Percentiles rank a stretch among this genome's conserved stretches.
These are phyloP conservation scores for Penicillium crustosum DNA, from an alignment of 2,329 filamentous ascomycete genomes.

Conservation along the genomic window DNA sequence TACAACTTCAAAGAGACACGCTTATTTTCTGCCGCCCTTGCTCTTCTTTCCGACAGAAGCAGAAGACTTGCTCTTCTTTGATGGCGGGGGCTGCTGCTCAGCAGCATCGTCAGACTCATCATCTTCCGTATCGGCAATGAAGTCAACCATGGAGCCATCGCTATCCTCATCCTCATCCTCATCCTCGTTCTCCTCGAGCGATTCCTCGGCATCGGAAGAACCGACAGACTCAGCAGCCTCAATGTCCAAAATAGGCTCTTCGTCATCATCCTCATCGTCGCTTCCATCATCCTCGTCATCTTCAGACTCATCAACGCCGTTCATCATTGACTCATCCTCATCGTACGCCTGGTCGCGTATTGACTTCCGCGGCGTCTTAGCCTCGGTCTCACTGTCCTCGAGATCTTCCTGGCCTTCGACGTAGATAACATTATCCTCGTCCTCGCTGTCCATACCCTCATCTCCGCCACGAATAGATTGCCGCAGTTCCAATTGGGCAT, in stretches of 20 bases:
- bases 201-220: constrained; percentile 48
- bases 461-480: constrained; percentile 61
- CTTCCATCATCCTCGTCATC: constrained; percentile 53
- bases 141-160: constrained; percentile 49
- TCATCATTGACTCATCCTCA: constrained; percentile 45
- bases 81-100: constrained; percentile 28
- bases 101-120: constrained; percentile 37
- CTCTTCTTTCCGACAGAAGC: constrained; percentile 30
- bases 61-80: constrained; percentile 39
- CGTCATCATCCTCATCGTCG: constrained; percentile 55
- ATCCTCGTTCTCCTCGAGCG: constrained; percentile 61
- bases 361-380: constrained; percentile 36
- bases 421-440: constrained; percentile 76
- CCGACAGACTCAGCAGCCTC: constrained; percentile 46
- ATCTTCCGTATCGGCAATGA: constrained; percentile 50
- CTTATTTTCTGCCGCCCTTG: constrained; percentile 37
- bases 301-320: constrained; percentile 46
- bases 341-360: constrained; percentile 42
- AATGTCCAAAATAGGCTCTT: constrained; percentile 45
- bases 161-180: constrained; percentile 65
- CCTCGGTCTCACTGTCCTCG: constrained; percentile 42
- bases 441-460: constrained; percentile 49
- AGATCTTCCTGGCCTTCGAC: constrained; percentile 76
- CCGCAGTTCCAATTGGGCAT: constrained; percentile 81
- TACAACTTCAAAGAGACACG: constrained; percentile 11